phyloP scores from a whole-genome alignment of 192 early-diverging fungal species.

The Rhizophagus sp. region DNA sequence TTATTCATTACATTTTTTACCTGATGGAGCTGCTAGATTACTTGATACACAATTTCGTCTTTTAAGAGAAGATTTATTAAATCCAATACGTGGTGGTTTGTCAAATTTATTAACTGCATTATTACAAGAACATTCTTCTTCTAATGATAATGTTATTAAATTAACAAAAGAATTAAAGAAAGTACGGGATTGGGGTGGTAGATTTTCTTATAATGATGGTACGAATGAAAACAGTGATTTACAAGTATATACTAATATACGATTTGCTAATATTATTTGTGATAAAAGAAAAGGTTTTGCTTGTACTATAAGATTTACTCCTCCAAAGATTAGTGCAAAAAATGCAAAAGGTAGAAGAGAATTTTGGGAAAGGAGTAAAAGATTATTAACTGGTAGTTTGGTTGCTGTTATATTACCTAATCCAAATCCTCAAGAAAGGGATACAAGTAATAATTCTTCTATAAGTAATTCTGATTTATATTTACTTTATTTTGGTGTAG shows the following conservation, averaged over 20 bases:
- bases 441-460: not conserved
- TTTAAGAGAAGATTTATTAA: constrained; percentile 58
- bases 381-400: constrained; percentile 34
- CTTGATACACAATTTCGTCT: constrained; percentile 63
- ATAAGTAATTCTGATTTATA: not conserved
- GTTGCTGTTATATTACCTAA: constrained; percentile 39
- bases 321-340: not conserved
- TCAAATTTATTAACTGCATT: constrained; percentile 34
- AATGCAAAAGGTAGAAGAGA: not conserved
- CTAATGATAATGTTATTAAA: no score
- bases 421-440: no score
- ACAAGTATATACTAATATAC: not conserved
- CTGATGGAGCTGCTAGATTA: constrained; percentile 45
- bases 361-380: not conserved
- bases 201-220: no score
- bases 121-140: constrained; percentile 10
- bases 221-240: not conserved
- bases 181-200: not conserved
- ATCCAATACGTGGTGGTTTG: constrained; percentile 46
- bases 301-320: not conserved
- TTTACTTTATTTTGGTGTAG: constrained; percentile 36
- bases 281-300: not conserved
- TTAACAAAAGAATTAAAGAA: not conserved
- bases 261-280: not conserved
- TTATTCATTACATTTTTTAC: constrained; percentile 48